phyloP scores from a whole-genome alignment of 1,284 basidiomycete species.

The Trichosporon sp. region DNA sequence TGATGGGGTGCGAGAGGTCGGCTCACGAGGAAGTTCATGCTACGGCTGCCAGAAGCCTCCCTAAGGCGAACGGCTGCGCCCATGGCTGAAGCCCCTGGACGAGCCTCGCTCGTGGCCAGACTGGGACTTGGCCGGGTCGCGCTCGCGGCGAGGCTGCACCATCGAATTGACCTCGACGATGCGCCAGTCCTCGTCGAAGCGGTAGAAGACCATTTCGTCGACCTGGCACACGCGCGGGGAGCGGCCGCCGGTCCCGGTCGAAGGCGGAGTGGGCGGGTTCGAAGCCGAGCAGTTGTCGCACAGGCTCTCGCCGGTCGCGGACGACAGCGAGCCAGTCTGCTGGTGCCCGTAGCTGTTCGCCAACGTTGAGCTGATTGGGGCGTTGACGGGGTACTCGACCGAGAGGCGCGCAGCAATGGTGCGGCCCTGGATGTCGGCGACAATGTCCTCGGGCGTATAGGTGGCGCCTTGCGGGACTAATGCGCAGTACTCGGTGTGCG shows the following conservation, averaged over 20 bases:
- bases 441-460: slow-evolving; percentile 23
- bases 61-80: slow-evolving; percentile 1
- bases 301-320: neutral
- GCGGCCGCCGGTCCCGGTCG: neutral
- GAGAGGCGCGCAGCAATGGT: slow-evolving; percentile 27
- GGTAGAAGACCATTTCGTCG: slow-evolving; percentile 28
- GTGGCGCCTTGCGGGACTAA: slow-evolving; percentile 24
- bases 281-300: slow-evolving; percentile 13
- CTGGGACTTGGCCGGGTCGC: slow-evolving; percentile 2
- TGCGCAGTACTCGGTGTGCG: slow-evolving; percentile 8
- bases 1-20: neutral
- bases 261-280: neutral
- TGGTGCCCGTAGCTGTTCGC: slow-evolving; percentile 14
- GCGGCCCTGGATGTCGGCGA: slow-evolving; percentile 27
- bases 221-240: slow-evolving; percentile 17
- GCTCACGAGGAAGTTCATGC: neutral
- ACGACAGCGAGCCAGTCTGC: neutral
- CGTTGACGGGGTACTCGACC: slow-evolving; percentile 24
- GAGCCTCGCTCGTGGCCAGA: neutral
- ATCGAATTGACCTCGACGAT: slow-evolving; percentile 27
- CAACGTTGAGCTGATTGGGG: neutral
- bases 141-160: slow-evolving; percentile 17
- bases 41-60: slow-evolving; percentile 11
- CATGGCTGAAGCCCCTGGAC: neutral
- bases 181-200: slow-evolving; percentile 29